Conservation (phyloP, 140 eudicot species). For the Senecio squalidus region DNA sequence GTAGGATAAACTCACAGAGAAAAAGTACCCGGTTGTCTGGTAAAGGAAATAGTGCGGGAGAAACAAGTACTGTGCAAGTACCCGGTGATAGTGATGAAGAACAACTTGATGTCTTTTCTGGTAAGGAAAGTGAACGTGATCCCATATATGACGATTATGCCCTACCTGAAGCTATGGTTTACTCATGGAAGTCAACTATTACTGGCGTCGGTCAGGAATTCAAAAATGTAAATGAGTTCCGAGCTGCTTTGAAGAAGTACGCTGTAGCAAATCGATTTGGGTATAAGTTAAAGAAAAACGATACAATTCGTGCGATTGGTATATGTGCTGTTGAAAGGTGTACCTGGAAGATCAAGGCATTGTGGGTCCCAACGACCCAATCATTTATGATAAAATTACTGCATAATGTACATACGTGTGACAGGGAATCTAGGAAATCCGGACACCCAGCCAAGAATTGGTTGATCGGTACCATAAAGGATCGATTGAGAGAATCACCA, state of each 20-base stretch:
- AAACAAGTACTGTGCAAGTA: slow-evolving; percentile 11
- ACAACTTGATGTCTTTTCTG: background rate
- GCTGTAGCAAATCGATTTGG: slow-evolving; percentile 64
- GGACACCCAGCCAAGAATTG: slow-evolving; percentile 53
- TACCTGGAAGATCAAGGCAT: slow-evolving; percentile 66
- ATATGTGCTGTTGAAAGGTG: slow-evolving; percentile 58
- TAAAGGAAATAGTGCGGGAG: slow-evolving; percentile 29
- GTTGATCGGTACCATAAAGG: slow-evolving; percentile 64
- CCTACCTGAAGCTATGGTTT: slow-evolving; percentile 38
- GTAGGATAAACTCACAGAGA: slow-evolving; percentile 27
- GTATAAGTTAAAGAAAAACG: slow-evolving; percentile 53
- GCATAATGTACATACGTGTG: slow-evolving; percentile 54
- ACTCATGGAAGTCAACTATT: slow-evolving; percentile 51
- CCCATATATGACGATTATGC: slow-evolving; percentile 22
- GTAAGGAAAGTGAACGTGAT: slow-evolving; percentile 3
- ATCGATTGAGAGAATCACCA: slow-evolving; percentile 56
- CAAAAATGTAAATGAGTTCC: slow-evolving; percentile 49
- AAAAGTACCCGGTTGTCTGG: slow-evolving; percentile 27
- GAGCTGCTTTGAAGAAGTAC: slow-evolving; percentile 56
- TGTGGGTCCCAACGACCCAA: slow-evolving; percentile 43
- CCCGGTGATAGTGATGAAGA: slow-evolving; percentile 23
- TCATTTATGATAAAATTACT: slow-evolving; percentile 51
- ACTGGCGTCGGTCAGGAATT: slow-evolving; percentile 72
- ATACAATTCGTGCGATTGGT: slow-evolving; percentile 50
- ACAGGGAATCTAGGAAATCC: slow-evolving; percentile 49